Base-by-base conservation (phyloP, 139 green algal genomes). In the Diplosphaera chodatii region DNA sequence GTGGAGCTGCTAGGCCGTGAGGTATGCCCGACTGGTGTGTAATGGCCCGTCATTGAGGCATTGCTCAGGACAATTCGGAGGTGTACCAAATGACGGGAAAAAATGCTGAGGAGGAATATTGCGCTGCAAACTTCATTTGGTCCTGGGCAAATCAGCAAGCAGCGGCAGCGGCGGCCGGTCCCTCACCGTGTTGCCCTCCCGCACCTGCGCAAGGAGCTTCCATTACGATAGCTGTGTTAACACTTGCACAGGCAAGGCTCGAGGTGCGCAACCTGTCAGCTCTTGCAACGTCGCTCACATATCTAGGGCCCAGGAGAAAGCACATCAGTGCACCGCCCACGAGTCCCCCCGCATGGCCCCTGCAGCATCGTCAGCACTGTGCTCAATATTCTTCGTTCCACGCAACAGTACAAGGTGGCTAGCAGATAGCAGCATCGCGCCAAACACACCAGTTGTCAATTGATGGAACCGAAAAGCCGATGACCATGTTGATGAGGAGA, bases 341-440 rank as follows among this genome's bases (percentile, higher is more conserved):
- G 33, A 89, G 31, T 16, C 84, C 84, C 15, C 84, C 82, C 48
- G 77, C 32, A 69, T 89, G 84, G 1, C 70, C 82, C 78, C 77
- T 82, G 65, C 65, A 66, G 55, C 72, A 56, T n/a, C n/a, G n/a
- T n/a, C n/a, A n/a, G n/a, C n/a, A n/a, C n/a, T n/a, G n/a, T n/a
- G n/a, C n/a, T n/a, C n/a, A n/a, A n/a, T n/a, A n/a, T n/a, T n/a
- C n/a, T n/a, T n/a, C n/a, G n/a, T n/a, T n/a, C n/a, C n/a, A n/a
- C n/a, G n/a, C n/a, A n/a, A n/a, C n/a, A n/a, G n/a, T n/a, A n/a
- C n/a, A n/a, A n/a, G n/a, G n/a, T n/a, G n/a, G n/a, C n/a, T n/a
- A n/a, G n/a, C n/a, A n/a, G n/a, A n/a, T n/a, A n/a, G n/a, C 37
- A 48, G 37, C 8, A 48, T 16, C n/a, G 8, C 4, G 1, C 16